Conservation (phyloP, 768 basidiomycete genomes). For the Lactifluus hygrophoroides region DNA sequence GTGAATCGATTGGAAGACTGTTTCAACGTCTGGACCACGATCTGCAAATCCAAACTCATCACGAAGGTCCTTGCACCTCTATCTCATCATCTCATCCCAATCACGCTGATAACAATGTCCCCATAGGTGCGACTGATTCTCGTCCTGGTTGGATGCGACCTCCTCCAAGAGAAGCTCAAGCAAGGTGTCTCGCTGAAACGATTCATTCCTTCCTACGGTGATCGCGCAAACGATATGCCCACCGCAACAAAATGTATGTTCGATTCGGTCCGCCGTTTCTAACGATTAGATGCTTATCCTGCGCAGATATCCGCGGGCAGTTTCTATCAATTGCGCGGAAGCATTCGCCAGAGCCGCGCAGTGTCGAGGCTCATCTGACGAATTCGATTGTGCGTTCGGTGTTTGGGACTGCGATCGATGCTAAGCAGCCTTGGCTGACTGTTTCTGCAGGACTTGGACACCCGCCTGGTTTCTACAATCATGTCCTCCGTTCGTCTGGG, state of each 20-base stretch:
- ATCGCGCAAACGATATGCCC: conserved; percentile 56
- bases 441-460: neutral
- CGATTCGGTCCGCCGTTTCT: neutral
- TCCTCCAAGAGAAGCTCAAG: conserved; percentile 54
- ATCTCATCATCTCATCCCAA: neutral
- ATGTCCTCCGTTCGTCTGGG: too few species aligned
- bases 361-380: neutral
- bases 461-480: too few species aligned
- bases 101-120: neutral
- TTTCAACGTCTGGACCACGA: neutral
- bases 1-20: conserved; percentile 43
- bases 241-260: conserved; percentile 54
- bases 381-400: conserved; percentile 4
- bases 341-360: conserved; percentile 1
- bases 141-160: conserved; percentile 45
- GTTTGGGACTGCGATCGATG: too few species aligned
- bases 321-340: neutral
- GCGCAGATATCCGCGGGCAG: conserved; percentile 5
- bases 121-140: conserved; percentile 25
- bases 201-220: conserved; percentile 57
- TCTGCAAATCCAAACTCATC: conserved; percentile 6
- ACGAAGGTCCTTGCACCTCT: neutral
- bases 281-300: neutral
- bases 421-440: too few species aligned
- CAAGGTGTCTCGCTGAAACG: conserved; percentile 45